Base-by-base conservation (phyloP, 129 eudicot genomes). In the Pittosporum tobira region DNA sequence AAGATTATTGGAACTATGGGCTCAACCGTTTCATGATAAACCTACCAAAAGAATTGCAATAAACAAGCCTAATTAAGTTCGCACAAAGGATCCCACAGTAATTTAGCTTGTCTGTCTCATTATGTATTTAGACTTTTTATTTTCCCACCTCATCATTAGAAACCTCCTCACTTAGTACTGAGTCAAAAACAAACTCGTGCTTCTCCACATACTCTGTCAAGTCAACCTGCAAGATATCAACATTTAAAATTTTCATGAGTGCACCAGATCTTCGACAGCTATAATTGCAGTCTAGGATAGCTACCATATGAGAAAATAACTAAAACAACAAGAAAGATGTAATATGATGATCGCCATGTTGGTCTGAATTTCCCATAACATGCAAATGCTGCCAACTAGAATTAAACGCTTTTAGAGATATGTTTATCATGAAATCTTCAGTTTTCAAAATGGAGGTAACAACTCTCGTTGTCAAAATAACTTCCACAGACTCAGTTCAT, bases 131-230 rank as follows among this genome's bases (percentile, higher is more conserved):
- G 1, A 45, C 30, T 30, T 28, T 45, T 38, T 30, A 43, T 12
- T 21, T 52, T 37, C 76, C 72, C 63, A 86, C 98, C 94, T 90
- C 95, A 64, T 90, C 98, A 74, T 90, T 90, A 63, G 98, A 85
- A 34, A 90, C 98, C 79, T 90, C 95, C 75, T 90, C 98, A 70
- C 79, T 76, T 65, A 90, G 76, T 71, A 90, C 98, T 45, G 98
- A 94, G 78, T 90, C 98, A 74, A 90, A 90, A 57, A 90, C 98
- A 85, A 90, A 90, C 71, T 81, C 95, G 71, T 90, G 98, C 79
- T 83, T 85, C 80, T 90, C 98, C 80, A 80, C 70, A 57, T 90
- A 90, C 67, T 90, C 95, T 48, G 98, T 90, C 27, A 90, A 73
- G 73, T 90, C 98, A 73, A 90, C 98, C 97, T 90, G 87, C 71